These are phyloP conservation scores for Diaporthe aspalathi DNA, from an alignment of 2,329 filamentous ascomycete genomes.

Conservation along the genomic window DNA sequence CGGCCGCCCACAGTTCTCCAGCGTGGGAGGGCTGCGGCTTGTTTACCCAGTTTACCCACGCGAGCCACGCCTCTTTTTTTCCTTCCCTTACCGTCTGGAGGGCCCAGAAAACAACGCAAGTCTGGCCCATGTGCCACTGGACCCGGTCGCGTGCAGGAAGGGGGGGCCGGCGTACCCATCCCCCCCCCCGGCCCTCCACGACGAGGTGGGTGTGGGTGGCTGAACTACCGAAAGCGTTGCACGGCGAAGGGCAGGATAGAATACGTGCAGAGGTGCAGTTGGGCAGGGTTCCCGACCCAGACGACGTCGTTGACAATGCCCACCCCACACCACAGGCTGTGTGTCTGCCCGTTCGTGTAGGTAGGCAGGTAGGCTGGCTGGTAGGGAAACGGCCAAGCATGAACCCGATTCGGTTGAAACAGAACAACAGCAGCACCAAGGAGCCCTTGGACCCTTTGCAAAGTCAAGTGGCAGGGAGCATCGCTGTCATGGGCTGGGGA, in stretches of 20 bases:
- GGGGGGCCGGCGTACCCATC: neutral
- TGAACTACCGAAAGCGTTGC: conserved; percentile 3
- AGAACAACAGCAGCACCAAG: conserved; percentile 10
- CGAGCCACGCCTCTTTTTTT: neutral
- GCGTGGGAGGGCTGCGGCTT: conserved; percentile 16
- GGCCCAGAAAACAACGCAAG: conserved; percentile 29
- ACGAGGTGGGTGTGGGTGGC: conserved; percentile 25
- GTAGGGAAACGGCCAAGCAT: conserved; percentile 25
- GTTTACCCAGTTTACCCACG: conserved; percentile 12
- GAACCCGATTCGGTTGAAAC: conserved; percentile 31
- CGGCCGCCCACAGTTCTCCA: conserved; percentile 13
- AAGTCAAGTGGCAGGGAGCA: conserved; percentile 24
- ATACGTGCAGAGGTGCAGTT: conserved; percentile 18
- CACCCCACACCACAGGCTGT: conserved; percentile 4
- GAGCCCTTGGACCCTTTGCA: conserved; percentile 6
- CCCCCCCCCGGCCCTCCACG: conserved; percentile 31
- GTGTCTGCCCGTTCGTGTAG: no score
- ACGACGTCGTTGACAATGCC: neutral
- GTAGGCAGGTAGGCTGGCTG: no score
- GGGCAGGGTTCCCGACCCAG: conserved; percentile 13
- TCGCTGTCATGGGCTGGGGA: conserved; percentile 1
- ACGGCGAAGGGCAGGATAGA: neutral
- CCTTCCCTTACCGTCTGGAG: neutral
- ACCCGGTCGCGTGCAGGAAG: conserved; percentile 31
- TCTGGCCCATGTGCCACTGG: conserved; percentile 22